Conservation (phyloP, 257 asterid species). For the Coffea eugenioides region DNA sequence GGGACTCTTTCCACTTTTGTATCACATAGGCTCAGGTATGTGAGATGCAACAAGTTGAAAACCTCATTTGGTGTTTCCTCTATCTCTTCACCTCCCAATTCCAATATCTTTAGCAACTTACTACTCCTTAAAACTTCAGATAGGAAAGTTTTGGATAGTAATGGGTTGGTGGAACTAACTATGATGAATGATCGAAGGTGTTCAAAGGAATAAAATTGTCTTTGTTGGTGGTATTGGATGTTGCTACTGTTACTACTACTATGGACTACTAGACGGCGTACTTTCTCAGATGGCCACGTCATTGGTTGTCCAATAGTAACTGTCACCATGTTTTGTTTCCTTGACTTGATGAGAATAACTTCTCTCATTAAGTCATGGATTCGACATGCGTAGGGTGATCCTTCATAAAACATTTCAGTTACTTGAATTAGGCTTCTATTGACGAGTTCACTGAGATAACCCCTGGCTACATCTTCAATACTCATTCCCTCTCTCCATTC, state of each 20-base stretch:
- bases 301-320: neutral
- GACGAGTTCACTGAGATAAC: constrained; percentile 25
- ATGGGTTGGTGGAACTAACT: too few relatives aligned
- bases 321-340: constrained; percentile 17
- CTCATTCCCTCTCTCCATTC: neutral
- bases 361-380: constrained; percentile 21
- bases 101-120: too few relatives aligned
- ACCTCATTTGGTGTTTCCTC: too few relatives aligned
- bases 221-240: neutral
- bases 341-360: constrained; percentile 9
- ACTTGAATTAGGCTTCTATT: constrained; percentile 24
- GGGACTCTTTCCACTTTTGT: neutral
- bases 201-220: neutral
- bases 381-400: neutral
- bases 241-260: neutral
- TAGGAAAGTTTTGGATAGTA: too few relatives aligned
- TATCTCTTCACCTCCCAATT: too few relatives aligned
- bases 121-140: too few relatives aligned
- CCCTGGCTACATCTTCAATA: constrained; percentile 15
- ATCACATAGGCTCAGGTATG: neutral
- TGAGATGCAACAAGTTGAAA: too few relatives aligned
- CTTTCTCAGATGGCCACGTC: neutral
- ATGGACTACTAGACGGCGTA: constrained; percentile 15
- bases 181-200: neutral
- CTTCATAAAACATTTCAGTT: neutral